phyloP scores from a whole-genome alignment of 257 asterid genomes.

The Solanum clarkiae region DNA sequence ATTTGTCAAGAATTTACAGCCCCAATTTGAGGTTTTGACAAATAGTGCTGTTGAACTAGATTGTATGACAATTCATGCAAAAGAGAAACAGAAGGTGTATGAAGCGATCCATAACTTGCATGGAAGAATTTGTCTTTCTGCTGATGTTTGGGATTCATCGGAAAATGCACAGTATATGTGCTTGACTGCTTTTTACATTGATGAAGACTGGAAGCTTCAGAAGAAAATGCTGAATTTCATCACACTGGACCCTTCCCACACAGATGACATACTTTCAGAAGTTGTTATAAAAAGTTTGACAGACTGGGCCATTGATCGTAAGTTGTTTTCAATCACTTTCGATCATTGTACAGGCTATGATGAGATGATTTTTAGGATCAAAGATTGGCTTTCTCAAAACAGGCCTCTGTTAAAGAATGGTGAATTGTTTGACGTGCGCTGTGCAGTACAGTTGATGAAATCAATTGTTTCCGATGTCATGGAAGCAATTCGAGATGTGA shows the following conservation, averaged over 20 bases:
- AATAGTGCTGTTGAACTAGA: slow-evolving; percentile 58
- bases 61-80: slow-evolving; percentile 54
- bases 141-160: slow-evolving; percentile 68
- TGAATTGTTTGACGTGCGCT: slow-evolving; percentile 66
- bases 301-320: slow-evolving; percentile 70
- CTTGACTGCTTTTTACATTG: slow-evolving; percentile 70
- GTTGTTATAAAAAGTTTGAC: slow-evolving; percentile 58
- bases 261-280: slow-evolving; percentile 69
- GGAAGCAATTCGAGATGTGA: slow-evolving; percentile 48
- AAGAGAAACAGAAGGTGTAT: slow-evolving; percentile 69
- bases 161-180: slow-evolving; percentile 54
- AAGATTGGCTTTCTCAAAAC: slow-evolving; percentile 65
- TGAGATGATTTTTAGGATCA: slow-evolving; percentile 52
- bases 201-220: slow-evolving; percentile 77
- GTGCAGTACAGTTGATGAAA: slow-evolving; percentile 60
- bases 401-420: slow-evolving; percentile 63
- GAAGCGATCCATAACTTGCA: slow-evolving; percentile 53
- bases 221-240: slow-evolving; percentile 73
- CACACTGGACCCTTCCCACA: slow-evolving; percentile 51
- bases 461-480: slow-evolving; percentile 58
- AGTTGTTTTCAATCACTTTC: slow-evolving; percentile 79
- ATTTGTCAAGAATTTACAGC: slow-evolving; percentile 85
- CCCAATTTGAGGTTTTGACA: slow-evolving; percentile 62
- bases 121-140: slow-evolving; percentile 63
- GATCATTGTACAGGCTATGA: slow-evolving; percentile 59